phyloP scores from a whole-genome alignment of 345 rosid genomes.

The Boechera retrofracta region DNA sequence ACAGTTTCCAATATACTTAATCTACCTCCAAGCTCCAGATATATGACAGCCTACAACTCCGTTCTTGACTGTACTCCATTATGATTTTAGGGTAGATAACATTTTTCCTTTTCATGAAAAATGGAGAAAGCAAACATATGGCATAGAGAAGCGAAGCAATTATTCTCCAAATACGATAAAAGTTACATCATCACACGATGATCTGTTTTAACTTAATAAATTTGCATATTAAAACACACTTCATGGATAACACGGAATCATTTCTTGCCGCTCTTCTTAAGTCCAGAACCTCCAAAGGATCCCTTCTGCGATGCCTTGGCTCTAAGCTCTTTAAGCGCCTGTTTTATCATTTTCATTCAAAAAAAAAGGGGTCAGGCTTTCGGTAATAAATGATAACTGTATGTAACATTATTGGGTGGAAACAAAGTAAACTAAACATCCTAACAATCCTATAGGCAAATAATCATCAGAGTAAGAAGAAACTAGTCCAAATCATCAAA shows the following conservation, averaged over 20 bases:
- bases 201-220: slow-evolving; percentile 31
- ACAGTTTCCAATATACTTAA: background rate
- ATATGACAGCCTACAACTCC: background rate
- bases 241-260: slow-evolving; percentile 23
- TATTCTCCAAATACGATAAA: slow-evolving; percentile 26
- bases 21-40: background rate
- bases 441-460: background rate
- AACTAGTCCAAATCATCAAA: background rate
- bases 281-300: slow-evolving; percentile 82
- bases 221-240: slow-evolving; percentile 13
- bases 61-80: background rate
- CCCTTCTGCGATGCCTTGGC: slow-evolving; percentile 90
- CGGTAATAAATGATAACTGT: background rate
- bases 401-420: background rate
- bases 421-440: background rate
- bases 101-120: slow-evolving; percentile 8
- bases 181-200: slow-evolving; percentile 39
- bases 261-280: slow-evolving; percentile 96
- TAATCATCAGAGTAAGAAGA: background rate
- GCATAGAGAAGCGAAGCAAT: slow-evolving; percentile 27
- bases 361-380: background rate
- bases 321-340: slow-evolving; percentile 88
- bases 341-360: slow-evolving; percentile 18
- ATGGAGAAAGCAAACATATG: slow-evolving; percentile 19
- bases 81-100: background rate